Base-by-base conservation (phyloP, 768 basidiomycete species). In the Boletus huronensis region DNA sequence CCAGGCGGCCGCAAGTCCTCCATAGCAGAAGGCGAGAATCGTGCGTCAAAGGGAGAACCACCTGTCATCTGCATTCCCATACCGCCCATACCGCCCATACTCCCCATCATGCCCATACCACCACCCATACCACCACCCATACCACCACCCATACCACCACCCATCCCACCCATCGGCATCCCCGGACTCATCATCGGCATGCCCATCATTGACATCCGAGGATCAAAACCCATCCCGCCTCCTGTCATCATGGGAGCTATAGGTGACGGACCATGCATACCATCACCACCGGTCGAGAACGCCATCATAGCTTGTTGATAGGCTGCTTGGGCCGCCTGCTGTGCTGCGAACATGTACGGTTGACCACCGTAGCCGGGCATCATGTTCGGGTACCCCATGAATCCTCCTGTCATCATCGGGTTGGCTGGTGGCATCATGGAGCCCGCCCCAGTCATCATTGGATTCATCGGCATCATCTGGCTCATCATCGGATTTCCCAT, bases 221-320 rank as follows among this genome's bases (percentile, higher is more conserved):
- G 88, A 69, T 89, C 87, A 58, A 81, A 87, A 41, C 65, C 71
- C 77, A 79, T 80, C 28, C 74, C 75, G 21, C 68, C 71, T 14
- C 81, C 82, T 9, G 81, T 77, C 83, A 84, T 82, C 73, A 80
- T 79, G 17, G 82, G 82, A 49, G 77, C 77, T 58, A 81, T 65
- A 41, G 74, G 73, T 26, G 70, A 66, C 11, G 67, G 62, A 5
- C 61, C 71, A 32, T 70, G 64, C 45, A 71, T 75, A n/a, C 74
- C 79, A 55, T 77, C 81, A 5, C 80, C 87, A n/a, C 88, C 90
- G n/a, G 83, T 74, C 13, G 88, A 90, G 53, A 85, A 87, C 17
- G 85, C 82, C 78, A 89, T 82, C 90, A 92, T 92, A 19, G 90
- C 88, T 66, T 91, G 89, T 66, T 92, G 91, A 71, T 93, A 93